A percentile compares a stretch with the other conserved stretches of the same genome.
These are phyloP conservation scores for Cubamyces sp. DNA, from an alignment of 768 basidiomycete species.

Conservation along the genomic window DNA sequence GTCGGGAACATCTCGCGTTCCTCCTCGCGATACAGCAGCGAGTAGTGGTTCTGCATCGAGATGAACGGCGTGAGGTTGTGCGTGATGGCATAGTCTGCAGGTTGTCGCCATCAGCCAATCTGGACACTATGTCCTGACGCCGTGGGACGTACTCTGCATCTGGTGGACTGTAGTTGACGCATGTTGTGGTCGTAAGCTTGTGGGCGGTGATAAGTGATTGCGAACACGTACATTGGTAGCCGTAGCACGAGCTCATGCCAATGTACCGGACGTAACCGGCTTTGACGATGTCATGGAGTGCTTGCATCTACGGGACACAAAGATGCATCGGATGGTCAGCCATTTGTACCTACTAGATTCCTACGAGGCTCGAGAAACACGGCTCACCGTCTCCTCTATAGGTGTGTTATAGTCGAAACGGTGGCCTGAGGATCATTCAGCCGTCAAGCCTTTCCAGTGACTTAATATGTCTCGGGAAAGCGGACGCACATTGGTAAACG, in stretches of 20 bases:
- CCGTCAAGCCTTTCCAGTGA: too few relatives aligned
- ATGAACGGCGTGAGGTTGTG: slow-evolving; percentile 55
- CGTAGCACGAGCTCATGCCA: slow-evolving; percentile 43
- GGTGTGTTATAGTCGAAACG: slow-evolving; percentile 46
- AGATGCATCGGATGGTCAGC: too few relatives aligned
- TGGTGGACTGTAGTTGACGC: too few relatives aligned
- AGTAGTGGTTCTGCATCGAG: slow-evolving; percentile 69
- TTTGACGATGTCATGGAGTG: slow-evolving; percentile 50
- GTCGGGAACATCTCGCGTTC: slow-evolving; percentile 61
- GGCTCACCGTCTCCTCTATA: slow-evolving; percentile 44
- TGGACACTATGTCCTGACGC: too few relatives aligned
- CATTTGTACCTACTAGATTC: too few relatives aligned
- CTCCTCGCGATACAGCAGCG: slow-evolving; percentile 63
- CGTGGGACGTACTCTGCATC: slow-evolving; percentile 34
- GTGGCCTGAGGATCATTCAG: too few relatives aligned
- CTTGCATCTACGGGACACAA: too few relatives aligned
- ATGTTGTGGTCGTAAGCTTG: too few relatives aligned
- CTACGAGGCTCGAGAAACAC: too few relatives aligned
- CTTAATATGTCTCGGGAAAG: too few relatives aligned
- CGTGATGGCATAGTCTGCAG: slow-evolving; percentile 37
- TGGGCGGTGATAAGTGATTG: too few relatives aligned
- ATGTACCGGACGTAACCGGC: slow-evolving; percentile 48
- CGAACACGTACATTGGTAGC: slow-evolving; percentile 41
- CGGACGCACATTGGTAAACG: slow-evolving; percentile 50
- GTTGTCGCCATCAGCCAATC: neutral